Evolutionary conservation across 108 stramenopile species (phyloP), one percentile per base, ranked within the genome.

Genomic region (Stephanodiscus triporus): DNA sequence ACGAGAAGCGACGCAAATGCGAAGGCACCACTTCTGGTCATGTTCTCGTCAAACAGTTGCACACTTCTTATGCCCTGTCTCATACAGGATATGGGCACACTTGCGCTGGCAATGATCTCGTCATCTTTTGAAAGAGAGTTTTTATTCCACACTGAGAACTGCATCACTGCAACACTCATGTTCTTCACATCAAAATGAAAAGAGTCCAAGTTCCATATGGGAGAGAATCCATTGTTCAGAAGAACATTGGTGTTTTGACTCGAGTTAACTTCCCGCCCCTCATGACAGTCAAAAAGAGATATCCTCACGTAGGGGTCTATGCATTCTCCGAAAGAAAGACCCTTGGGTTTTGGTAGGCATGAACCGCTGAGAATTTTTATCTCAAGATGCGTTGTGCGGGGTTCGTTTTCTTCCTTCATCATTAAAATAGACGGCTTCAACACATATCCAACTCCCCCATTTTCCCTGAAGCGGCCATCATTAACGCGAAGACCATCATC

Each of bases 391-490:
- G 80, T 56, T 9, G 89, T 75, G 24, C 64, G 63, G 49, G 76
- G 48, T 54, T 80, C 71, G 24, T 55, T 34, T n/a, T 72, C 60
- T 60, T 50, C 71, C 80, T 72, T 72, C 71, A 72, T 68, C 85
- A 89, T 73, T 40, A 88, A 67, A 42, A 51, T 80, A 9, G 64
- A 54, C 30, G 98, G 97, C 77, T 98, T 98, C 40, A 88, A 73
- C 9, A 99, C 78, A 75, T 99, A 99, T 16, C 99, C 99, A 50
- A 89, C 86, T 27, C 70, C 76, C 19, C 96, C 97, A 68, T 91
- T 91, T 60, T 96, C 88, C 26, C 82, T 80, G 73, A 97, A 98
- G 16, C 85, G 84, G 56, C 97, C 98, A 83, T 93, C 91, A 76
- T 98, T 98, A 54, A 97, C 61, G 32, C 81, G 71, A 58, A 97